phyloP scores from a whole-genome alignment of 1,284 basidiomycete species.

The Tilletia horrida region DNA sequence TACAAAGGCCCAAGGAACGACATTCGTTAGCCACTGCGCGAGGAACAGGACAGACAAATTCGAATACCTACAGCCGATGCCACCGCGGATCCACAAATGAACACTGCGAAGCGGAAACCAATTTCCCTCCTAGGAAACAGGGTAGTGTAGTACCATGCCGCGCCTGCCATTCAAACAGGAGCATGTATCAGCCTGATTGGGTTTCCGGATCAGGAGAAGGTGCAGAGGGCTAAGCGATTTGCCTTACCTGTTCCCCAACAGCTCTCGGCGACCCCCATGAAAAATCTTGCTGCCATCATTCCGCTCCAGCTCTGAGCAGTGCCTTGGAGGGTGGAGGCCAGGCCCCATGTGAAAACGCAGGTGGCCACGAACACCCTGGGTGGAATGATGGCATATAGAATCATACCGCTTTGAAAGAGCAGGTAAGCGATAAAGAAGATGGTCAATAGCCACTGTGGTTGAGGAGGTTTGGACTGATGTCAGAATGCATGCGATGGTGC shows the following conservation, averaged over 20 bases:
- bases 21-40: too few relatives aligned
- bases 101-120: slow-evolving; percentile 44
- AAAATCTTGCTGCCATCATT: slow-evolving; percentile 44
- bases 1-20: too few relatives aligned
- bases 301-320: slow-evolving; percentile 39
- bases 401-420: slow-evolving; percentile 26
- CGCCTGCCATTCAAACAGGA: not conserved
- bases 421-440: slow-evolving; percentile 46
- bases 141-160: slow-evolving; percentile 41
- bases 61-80: slow-evolving; percentile 22
- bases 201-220: too few relatives aligned
- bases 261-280: slow-evolving; percentile 45
- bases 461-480: not conserved
- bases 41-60: too few relatives aligned
- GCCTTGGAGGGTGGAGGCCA: slow-evolving; percentile 37
- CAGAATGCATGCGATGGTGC: too few relatives aligned
- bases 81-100: slow-evolving; percentile 28
- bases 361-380: slow-evolving; percentile 36
- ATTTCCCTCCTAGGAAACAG: slow-evolving; percentile 49
- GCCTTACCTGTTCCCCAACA: slow-evolving; percentile 39
- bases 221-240: too few relatives aligned
- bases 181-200: too few relatives aligned
- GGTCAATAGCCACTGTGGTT: slow-evolving; percentile 41
- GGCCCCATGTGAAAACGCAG: slow-evolving; percentile 44
- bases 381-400: slow-evolving; percentile 42